These are phyloP conservation scores for Blepharisma japonicum DNA, from an alignment of 73 alveolate species.

Conservation along the genomic window DNA sequence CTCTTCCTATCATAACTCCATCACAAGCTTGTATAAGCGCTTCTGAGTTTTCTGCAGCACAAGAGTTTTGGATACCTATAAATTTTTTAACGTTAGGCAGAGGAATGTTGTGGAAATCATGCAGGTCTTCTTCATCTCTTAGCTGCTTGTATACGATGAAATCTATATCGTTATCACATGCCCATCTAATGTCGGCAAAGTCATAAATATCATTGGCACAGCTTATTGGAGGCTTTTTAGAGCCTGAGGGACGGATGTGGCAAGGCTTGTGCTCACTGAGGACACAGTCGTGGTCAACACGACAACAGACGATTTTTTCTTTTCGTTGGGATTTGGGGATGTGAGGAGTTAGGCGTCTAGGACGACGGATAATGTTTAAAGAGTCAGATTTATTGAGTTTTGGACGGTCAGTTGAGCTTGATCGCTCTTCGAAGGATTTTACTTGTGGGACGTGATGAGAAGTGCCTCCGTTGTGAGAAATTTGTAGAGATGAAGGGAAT, in stretches of 20 bases:
- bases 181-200: neutral
- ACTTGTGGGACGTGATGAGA: neutral
- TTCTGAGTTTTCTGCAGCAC: neutral
- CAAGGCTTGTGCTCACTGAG: conserved; percentile 44
- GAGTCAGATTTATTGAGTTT: neutral
- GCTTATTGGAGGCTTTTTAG: conserved; percentile 9
- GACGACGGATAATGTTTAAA: neutral
- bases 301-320: conserved; percentile 36
- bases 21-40: neutral
- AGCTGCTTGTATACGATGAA: conserved; percentile 4
- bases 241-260: conserved; percentile 44
- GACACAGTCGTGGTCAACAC: conserved; percentile 55
- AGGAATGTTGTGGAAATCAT: neutral
- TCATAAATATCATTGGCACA: neutral
- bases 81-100: neutral
- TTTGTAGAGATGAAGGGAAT: neutral
- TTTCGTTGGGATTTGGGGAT: conserved; percentile 35
- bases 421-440: neutral
- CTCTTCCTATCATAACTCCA: conserved; percentile 24
- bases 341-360: neutral
- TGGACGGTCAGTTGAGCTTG: neutral
- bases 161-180: conserved; percentile 18
- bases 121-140: conserved; percentile 20
- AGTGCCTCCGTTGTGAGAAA: neutral
- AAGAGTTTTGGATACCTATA: neutral